Conservation (phyloP, 1,139 yeast genomes). For the Sugiyamaella novakii region DNA sequence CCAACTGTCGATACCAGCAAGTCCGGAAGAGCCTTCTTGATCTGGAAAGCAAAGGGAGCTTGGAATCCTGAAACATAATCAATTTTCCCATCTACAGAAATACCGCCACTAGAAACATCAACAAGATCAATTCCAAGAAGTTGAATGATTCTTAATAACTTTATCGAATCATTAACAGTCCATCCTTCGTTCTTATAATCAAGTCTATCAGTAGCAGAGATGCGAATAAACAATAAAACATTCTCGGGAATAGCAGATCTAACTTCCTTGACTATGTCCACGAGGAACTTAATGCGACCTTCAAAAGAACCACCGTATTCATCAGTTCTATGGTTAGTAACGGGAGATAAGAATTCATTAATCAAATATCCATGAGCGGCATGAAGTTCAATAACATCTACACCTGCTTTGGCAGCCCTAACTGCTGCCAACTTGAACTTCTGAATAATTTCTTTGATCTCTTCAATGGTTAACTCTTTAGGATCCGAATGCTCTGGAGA, state of each 20-base stretch:
- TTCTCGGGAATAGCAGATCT: slow-evolving; percentile 24
- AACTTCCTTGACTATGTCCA: slow-evolving; percentile 41
- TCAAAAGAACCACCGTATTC: slow-evolving; percentile 49
- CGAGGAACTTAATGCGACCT: slow-evolving; percentile 36
- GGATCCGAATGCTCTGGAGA: slow-evolving; percentile 41
- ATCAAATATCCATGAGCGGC: slow-evolving; percentile 62
- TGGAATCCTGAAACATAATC: slow-evolving; percentile 37
- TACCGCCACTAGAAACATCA: slow-evolving; percentile 61
- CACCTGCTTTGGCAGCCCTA: slow-evolving; percentile 55
- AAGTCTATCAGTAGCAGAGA: slow-evolving; percentile 36
- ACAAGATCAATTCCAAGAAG: slow-evolving; percentile 54
- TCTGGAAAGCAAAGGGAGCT: slow-evolving; percentile 46
- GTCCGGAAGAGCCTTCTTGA: slow-evolving; percentile 52
- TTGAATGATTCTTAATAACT: slow-evolving; percentile 47
- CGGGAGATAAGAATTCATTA: slow-evolving; percentile 46
- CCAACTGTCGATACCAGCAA: slow-evolving; percentile 54
- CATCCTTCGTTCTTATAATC: slow-evolving; percentile 25
- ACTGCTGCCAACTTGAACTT: slow-evolving; percentile 48
- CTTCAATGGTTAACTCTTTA: slow-evolving; percentile 45
- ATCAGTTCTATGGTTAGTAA: slow-evolving; percentile 45
- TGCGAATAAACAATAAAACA: slow-evolving; percentile 32
- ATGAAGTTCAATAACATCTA: slow-evolving; percentile 68
- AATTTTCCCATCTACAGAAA: slow-evolving; percentile 44
- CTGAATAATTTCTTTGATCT: slow-evolving; percentile 45
- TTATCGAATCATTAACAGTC: slow-evolving; percentile 47